Conservation (phyloP, 164 flowering plant species). For the Brasenia schreberi region DNA sequence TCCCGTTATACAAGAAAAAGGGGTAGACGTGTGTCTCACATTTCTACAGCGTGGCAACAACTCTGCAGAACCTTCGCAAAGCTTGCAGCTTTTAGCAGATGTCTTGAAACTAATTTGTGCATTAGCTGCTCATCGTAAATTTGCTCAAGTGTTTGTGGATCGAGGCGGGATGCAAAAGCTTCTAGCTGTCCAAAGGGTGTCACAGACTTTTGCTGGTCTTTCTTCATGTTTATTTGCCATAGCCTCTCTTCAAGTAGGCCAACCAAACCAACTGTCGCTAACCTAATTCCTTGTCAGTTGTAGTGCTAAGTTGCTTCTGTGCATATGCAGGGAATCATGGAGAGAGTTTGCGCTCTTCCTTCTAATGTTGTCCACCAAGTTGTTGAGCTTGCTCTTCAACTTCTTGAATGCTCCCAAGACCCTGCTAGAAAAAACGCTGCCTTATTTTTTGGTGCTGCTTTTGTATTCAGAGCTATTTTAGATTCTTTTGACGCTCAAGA, state of each 20-base stretch:
- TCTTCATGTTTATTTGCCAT: conserved; percentile 90
- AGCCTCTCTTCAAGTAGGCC: conserved; percentile 88
- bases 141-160: conserved; percentile 91
- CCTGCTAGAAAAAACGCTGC: conserved; percentile 90
- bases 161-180: conserved; percentile 93
- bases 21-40: conserved; percentile 90
- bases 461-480: conserved; percentile 79
- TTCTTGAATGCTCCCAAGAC: conserved; percentile 82
- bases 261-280: not conserved
- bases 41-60: conserved; percentile 47
- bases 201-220: conserved; percentile 70
- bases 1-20: conserved; percentile 93
- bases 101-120: conserved; percentile 84
- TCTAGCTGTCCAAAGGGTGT: conserved; percentile 64
- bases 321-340: conserved; percentile 81
- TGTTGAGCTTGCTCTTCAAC: conserved; percentile 85
- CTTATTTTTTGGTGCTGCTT: conserved; percentile 77
- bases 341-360: conserved; percentile 94
- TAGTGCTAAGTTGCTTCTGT: not conserved
- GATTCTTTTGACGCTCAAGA: conserved; percentile 92
- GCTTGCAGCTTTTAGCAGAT: conserved; percentile 47
- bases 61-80: conserved; percentile 29
- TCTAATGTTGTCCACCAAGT: conserved; percentile 61
- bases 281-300: not conserved
- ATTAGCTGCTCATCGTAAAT: conserved; percentile 88